Evolutionary conservation across 202 grass and related monocot genomes (phyloP).

Genomic region (Dendrocalamus latiflorus): DNA sequence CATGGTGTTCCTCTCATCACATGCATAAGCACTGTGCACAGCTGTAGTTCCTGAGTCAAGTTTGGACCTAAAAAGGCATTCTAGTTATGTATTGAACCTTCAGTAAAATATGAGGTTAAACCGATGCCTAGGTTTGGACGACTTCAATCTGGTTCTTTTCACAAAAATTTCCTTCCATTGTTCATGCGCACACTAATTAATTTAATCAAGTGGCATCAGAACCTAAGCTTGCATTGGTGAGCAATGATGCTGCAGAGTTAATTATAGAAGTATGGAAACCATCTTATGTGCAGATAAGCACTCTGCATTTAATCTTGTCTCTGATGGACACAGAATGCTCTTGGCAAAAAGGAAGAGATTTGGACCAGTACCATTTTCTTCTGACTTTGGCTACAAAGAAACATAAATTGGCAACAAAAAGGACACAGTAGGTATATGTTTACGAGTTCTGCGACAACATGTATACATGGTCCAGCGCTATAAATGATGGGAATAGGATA

Average conservation of each 20-base stretch:
- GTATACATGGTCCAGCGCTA: slow-evolving; percentile 5
- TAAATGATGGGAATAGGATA: background rate
- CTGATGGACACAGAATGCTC: background rate
- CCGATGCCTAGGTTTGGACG: background rate
- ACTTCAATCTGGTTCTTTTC: background rate
- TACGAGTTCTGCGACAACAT: slow-evolving; percentile 1
- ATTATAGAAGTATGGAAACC: background rate
- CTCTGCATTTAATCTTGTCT: background rate
- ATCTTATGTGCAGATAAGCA: background rate
- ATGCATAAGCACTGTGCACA: background rate
- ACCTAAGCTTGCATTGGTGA: background rate
- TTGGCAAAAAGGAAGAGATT: background rate
- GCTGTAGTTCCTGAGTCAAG: background rate
- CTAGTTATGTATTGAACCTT: background rate
- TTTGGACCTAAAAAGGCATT: background rate
- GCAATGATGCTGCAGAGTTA: background rate
- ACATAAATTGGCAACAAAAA: background rate
- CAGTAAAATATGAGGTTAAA: background rate
- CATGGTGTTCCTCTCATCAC: background rate
- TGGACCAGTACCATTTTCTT: background rate
- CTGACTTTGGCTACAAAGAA: background rate
- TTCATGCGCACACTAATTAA: background rate
- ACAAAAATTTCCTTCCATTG: background rate
- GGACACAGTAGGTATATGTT: slow-evolving; percentile 10
- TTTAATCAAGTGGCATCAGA: background rate